Conservation (phyloP, 768 basidiomycete species). For the Amanita pseudoporphyria region DNA sequence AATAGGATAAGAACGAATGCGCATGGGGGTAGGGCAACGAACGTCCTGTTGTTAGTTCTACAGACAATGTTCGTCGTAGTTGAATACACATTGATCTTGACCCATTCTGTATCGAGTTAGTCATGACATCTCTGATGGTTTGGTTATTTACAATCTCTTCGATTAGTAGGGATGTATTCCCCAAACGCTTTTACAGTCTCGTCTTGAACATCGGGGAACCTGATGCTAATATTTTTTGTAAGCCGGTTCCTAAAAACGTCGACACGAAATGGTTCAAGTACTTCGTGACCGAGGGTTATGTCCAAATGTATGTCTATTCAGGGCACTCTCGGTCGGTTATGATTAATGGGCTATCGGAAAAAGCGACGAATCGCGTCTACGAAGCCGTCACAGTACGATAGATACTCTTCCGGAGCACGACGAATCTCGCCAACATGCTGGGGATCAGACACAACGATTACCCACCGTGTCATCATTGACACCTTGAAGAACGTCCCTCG, state of each 20-base stretch:
- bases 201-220: slow-evolving; percentile 17
- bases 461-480: slow-evolving; percentile 33
- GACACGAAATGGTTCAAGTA: slow-evolving; percentile 16
- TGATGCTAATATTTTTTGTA: no score
- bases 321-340: background rate
- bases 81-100: background rate
- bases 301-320: slow-evolving; percentile 22
- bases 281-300: slow-evolving; percentile 23
- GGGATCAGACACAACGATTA: slow-evolving; percentile 31
- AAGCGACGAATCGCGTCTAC: slow-evolving; percentile 11
- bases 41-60: background rate
- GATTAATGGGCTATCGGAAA: background rate
- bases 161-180: slow-evolving; percentile 11
- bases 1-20: no score
- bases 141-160: no score
- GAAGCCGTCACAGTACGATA: slow-evolving; percentile 31
- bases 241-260: slow-evolving; percentile 18
- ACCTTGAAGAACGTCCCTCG: slow-evolving; percentile 39
- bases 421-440: slow-evolving; percentile 34
- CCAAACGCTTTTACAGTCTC: slow-evolving; percentile 16
- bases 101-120: no score
- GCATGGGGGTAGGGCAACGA: background rate
- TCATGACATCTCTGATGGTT: no score
- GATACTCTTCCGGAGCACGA: slow-evolving; percentile 34
- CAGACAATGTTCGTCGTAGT: background rate